These are phyloP conservation scores for Saccharomycopsis schoenii DNA, from an alignment of 805 yeast species.

Conservation along the genomic window DNA sequence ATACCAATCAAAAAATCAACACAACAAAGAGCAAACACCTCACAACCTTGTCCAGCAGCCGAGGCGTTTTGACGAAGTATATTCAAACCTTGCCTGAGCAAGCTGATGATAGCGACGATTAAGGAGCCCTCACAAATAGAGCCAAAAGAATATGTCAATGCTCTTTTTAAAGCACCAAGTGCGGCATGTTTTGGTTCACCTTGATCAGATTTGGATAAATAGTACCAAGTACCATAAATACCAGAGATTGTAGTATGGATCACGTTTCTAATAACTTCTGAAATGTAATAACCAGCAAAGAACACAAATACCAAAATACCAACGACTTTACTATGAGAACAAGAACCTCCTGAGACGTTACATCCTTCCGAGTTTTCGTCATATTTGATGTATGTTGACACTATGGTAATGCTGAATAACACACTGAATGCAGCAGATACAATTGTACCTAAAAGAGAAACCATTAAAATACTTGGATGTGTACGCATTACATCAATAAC, in stretches of 20 bases:
- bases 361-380: slow-evolving; percentile 51
- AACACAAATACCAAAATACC: slow-evolving; percentile 66
- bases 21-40: slow-evolving; percentile 42
- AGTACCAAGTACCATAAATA: slow-evolving; percentile 87
- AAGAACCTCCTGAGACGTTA: slow-evolving; percentile 36
- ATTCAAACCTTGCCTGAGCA: slow-evolving; percentile 46
- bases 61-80: slow-evolving; percentile 44
- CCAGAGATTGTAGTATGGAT: slow-evolving; percentile 79
- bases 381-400: slow-evolving; percentile 70
- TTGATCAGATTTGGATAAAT: slow-evolving; percentile 61
- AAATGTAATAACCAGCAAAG: slow-evolving; percentile 74
- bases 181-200: slow-evolving; percentile 78
- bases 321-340: slow-evolving; percentile 51
- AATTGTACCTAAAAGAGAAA: slow-evolving; percentile 50
- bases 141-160: slow-evolving; percentile 80
- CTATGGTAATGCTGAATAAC: slow-evolving; percentile 57
- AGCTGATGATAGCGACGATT: slow-evolving; percentile 61
- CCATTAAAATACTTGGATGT: slow-evolving; percentile 59
- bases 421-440: slow-evolving; percentile 54
- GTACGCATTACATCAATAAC: slow-evolving; percentile 69
- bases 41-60: slow-evolving; percentile 41
- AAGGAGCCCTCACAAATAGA: slow-evolving; percentile 81
- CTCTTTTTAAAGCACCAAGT: slow-evolving; percentile 67
- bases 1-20: slow-evolving; percentile 52
- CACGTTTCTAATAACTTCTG: slow-evolving; percentile 73